These are phyloP conservation scores for Nadsonia starkeyi-henricii DNA, from an alignment of 1,139 yeast genomes.

Conservation along the genomic window DNA sequence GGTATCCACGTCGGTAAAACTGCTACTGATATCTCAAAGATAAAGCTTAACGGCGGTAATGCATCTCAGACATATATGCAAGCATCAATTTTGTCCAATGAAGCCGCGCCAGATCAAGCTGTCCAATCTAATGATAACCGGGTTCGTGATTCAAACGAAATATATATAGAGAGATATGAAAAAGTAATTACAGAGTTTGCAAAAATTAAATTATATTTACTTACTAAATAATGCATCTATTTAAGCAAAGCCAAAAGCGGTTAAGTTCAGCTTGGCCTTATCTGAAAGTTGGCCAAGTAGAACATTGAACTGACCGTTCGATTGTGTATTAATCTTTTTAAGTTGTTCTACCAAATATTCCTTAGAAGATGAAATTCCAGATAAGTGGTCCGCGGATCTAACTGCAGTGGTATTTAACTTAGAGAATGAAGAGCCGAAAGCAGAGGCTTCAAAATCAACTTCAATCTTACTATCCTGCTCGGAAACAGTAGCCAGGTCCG, in stretches of 20 bases:
- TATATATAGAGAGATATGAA: too few relatives aligned
- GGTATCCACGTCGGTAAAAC: too few relatives aligned
- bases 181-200: too few relatives aligned
- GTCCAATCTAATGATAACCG: too few relatives aligned
- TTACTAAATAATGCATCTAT: not conserved
- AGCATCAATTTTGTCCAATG: too few relatives aligned
- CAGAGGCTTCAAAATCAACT: conserved; percentile 44
- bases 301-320: conserved; percentile 14
- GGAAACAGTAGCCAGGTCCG: conserved; percentile 21
- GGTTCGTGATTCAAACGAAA: too few relatives aligned
- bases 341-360: conserved; percentile 26
- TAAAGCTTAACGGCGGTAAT: too few relatives aligned
- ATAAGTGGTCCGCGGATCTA: conserved; percentile 57
- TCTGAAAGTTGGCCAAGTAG: conserved; percentile 25
- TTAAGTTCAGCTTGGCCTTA: conserved; percentile 26
- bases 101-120: too few relatives aligned
- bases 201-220: too few relatives aligned
- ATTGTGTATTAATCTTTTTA: conserved; percentile 20
- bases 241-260: conserved; percentile 20
- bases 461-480: conserved; percentile 28
- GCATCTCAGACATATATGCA: too few relatives aligned
- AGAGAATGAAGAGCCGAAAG: conserved; percentile 80
- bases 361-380: conserved; percentile 30
- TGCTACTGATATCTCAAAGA: too few relatives aligned
- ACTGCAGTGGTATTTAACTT: conserved; percentile 49